These are phyloP conservation scores for Tuber microsphaerosporum DNA, from an alignment of 495 filamentous ascomycete genomes.

Conservation along the genomic window DNA sequence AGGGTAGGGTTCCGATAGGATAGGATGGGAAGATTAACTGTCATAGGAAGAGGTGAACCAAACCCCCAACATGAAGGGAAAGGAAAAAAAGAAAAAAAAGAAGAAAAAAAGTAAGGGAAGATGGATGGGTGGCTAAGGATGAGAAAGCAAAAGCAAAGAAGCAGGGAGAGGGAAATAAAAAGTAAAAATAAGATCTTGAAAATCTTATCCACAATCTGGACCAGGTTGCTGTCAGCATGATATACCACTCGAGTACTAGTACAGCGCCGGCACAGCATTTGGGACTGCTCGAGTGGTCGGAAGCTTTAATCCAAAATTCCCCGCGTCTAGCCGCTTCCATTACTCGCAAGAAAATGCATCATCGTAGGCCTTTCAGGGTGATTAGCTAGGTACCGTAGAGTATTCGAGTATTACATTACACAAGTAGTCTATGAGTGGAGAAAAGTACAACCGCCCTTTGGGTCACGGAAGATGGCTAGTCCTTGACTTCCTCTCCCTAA, in stretches of 20 bases:
- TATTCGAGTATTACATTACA: neutral
- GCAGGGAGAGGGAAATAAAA: neutral
- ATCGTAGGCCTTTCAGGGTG: neutral
- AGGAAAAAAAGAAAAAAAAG: neutral
- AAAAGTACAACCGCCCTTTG: neutral
- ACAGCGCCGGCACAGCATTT: neutral
- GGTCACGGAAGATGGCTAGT: neutral
- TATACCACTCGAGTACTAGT: too few relatives aligned
- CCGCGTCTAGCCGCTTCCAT: neutral
- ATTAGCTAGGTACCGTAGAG: neutral
- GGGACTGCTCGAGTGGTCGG: neutral
- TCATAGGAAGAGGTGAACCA: neutral
- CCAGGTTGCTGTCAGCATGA: neutral
- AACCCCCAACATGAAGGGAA: neutral
- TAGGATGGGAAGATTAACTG: neutral
- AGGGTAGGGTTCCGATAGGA: neutral
- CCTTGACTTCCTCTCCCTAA: neutral
- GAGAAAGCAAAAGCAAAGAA: neutral
- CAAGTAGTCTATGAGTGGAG: neutral
- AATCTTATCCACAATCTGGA: neutral
- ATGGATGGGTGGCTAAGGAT: neutral
- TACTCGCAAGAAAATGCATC: neutral
- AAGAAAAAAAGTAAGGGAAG: neutral
- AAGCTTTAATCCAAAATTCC: neutral
- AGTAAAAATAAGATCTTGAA: neutral